Conservation (phyloP, 768 basidiomycete species). For the Suillus plorans region DNA sequence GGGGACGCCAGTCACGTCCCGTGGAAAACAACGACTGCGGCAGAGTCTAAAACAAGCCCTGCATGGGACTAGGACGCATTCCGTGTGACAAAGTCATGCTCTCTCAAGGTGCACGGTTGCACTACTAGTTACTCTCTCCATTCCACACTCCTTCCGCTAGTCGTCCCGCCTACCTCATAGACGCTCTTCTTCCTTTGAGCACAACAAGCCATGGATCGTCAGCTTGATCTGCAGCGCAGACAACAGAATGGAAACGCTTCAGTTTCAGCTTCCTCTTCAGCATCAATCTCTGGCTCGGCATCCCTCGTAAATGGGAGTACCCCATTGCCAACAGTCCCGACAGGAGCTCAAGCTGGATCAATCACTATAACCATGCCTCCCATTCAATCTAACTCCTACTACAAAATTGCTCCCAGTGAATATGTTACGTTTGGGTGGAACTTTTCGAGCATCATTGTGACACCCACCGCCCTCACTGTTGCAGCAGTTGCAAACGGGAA, state of each 20-base stretch:
- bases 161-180: background rate
- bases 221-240: conserved; percentile 22
- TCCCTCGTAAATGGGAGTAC: conserved; percentile 34
- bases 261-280: conserved; percentile 13
- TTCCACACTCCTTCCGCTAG: background rate
- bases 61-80: conserved; percentile 13
- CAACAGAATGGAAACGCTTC: conserved; percentile 18
- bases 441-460: conserved; percentile 53
- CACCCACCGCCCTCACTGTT: conserved; percentile 57
- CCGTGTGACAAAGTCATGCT: conserved; percentile 10
- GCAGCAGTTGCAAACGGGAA: conserved; percentile 65
- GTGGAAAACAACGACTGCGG: conserved; percentile 11
- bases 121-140: background rate
- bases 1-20: background rate
- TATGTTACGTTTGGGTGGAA: conserved; percentile 76
- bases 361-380: conserved; percentile 60
- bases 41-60: conserved; percentile 16
- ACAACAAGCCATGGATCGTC: conserved; percentile 3
- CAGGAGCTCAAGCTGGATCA: conserved; percentile 51
- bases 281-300: background rate
- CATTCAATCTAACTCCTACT: conserved; percentile 57
- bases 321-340: conserved; percentile 39
- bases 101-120: conserved; percentile 5
- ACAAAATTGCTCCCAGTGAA: conserved; percentile 59
- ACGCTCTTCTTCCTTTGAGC: background rate